A percentile compares a stretch with the other conserved stretches of the same genome.
These are phyloP conservation scores for Fusarium sp. DNA, from an alignment of 2,329 filamentous ascomycete genomes.

Conservation along the genomic window DNA sequence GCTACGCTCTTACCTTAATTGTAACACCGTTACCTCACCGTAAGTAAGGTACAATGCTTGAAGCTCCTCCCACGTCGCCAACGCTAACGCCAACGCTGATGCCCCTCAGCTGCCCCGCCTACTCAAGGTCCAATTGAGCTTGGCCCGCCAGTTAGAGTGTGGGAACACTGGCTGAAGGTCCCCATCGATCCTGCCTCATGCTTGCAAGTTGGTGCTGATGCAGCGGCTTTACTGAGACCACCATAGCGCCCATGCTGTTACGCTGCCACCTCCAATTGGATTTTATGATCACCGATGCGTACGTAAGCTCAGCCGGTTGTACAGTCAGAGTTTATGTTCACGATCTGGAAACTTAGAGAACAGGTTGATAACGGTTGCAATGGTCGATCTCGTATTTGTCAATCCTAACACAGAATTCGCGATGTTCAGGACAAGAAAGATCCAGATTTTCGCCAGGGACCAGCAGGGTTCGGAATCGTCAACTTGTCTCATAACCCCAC, in stretches of 20 bases:
- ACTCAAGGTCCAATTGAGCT: conserved; percentile 36
- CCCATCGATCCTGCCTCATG: conserved; percentile 31
- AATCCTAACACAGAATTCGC: background rate
- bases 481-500: conserved; percentile 29
- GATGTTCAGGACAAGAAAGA: conserved; percentile 3
- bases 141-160: conserved; percentile 30
- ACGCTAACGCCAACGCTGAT: conserved; percentile 30
- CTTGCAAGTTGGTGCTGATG: conserved; percentile 33
- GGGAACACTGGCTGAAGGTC: conserved; percentile 19
- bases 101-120: conserved; percentile 49
- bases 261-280: conserved; percentile 44
- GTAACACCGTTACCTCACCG: conserved; percentile 34
- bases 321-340: background rate
- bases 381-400: conserved; percentile 1
- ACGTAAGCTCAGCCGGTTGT: conserved; percentile 26
- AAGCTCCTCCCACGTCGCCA: conserved; percentile 43
- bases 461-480: conserved; percentile 18
- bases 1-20: conserved; percentile 23
- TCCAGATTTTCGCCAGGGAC: conserved; percentile 18
- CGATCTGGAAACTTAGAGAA: background rate
- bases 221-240: conserved; percentile 23
- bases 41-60: conserved; percentile 33
- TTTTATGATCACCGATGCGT: conserved; percentile 12
- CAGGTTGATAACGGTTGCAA: background rate
- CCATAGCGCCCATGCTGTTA: conserved; percentile 39